A percentile compares a stretch with the other conserved stretches of the same genome.
phyloP scores from a whole-genome alignment of 805 yeast species.

The Candida succiphila region DNA sequence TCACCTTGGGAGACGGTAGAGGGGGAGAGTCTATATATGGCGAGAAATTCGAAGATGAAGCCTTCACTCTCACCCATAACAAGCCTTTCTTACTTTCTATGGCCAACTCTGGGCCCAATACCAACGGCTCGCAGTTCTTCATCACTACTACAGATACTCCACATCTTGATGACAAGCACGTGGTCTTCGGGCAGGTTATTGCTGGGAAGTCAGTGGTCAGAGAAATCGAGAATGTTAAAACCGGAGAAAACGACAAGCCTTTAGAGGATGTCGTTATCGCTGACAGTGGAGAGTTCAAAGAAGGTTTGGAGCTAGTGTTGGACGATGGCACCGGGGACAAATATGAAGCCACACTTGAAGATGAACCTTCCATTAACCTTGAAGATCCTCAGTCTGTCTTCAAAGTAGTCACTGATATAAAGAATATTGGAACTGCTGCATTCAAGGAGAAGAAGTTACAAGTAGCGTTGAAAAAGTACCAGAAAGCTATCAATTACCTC shows the following conservation, averaged over 20 bases:
- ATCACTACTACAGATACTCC: slow-evolving; percentile 91
- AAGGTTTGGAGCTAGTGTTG: slow-evolving; percentile 36
- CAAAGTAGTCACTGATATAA: slow-evolving; percentile 53
- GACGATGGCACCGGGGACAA: slow-evolving; percentile 82
- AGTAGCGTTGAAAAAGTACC: slow-evolving; percentile 57
- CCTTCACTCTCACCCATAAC: slow-evolving; percentile 66
- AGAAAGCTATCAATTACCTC: slow-evolving; percentile 61
- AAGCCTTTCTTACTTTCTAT: slow-evolving; percentile 83
- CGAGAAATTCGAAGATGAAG: slow-evolving; percentile 85
- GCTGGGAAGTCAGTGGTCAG: slow-evolving; percentile 76
- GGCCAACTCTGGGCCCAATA: slow-evolving; percentile 96
- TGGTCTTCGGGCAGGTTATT: slow-evolving; percentile 87
- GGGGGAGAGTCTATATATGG: slow-evolving; percentile 83
- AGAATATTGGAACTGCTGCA: slow-evolving; percentile 67
- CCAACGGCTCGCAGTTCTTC: slow-evolving; percentile 94
- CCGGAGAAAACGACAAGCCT: slow-evolving; percentile 66
- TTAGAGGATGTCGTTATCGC: slow-evolving; percentile 55
- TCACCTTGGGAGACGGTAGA: slow-evolving; percentile 61
- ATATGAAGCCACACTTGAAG: slow-evolving; percentile 67
- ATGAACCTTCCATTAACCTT: slow-evolving; percentile 56
- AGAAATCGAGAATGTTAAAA: slow-evolving; percentile 60
- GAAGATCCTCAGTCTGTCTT: slow-evolving; percentile 57
- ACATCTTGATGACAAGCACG: slow-evolving; percentile 92
- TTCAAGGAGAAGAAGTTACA: slow-evolving; percentile 55
- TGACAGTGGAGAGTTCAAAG: slow-evolving; percentile 71